Percentiles rank a stretch among this genome's conserved stretches.
phyloP scores from a whole-genome alignment of 1,284 basidiomycete genomes.

The Mycosarcoma mackinlayi region DNA sequence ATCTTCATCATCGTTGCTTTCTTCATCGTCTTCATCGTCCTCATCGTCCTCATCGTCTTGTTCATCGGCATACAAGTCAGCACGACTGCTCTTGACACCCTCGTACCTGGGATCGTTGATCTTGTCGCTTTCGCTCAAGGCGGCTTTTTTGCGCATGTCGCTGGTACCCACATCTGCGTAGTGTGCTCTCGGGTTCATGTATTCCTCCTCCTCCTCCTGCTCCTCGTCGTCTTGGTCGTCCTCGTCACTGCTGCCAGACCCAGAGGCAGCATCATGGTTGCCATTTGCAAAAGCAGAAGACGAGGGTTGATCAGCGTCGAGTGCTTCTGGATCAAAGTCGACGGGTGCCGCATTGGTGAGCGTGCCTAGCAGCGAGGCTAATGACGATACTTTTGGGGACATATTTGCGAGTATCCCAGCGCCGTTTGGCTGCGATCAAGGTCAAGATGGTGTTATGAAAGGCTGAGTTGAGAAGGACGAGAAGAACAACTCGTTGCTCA shows the following conservation, averaged over 20 bases:
- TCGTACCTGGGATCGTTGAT: slow-evolving; percentile 43
- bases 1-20: slow-evolving; percentile 22
- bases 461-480: not conserved
- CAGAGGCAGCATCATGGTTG: not conserved
- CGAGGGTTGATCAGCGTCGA: slow-evolving; percentile 29
- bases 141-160: slow-evolving; percentile 52
- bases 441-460: too few relatives aligned
- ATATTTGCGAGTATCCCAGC: too few relatives aligned
- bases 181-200: slow-evolving; percentile 48
- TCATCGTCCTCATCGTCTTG: slow-evolving; percentile 23
- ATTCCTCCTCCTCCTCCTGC: slow-evolving; percentile 23
- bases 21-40: slow-evolving; percentile 13
- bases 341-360: slow-evolving; percentile 44
- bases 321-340: slow-evolving; percentile 47
- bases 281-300: slow-evolving; percentile 18
- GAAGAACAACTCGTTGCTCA: not conserved
- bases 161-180: slow-evolving; percentile 54
- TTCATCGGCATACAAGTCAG: slow-evolving; percentile 51
- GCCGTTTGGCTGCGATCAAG: too few relatives aligned
- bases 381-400: slow-evolving; percentile 37
- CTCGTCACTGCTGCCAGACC: slow-evolving; percentile 11
- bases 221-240: slow-evolving; percentile 25
- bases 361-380: slow-evolving; percentile 36
- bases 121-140: slow-evolving; percentile 50
- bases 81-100: slow-evolving; percentile 52